A percentile compares a stretch with the other conserved stretches of the same genome.
Conservation (phyloP, 768 basidiomycete genomes). For the Leccinum truebloodii region DNA sequence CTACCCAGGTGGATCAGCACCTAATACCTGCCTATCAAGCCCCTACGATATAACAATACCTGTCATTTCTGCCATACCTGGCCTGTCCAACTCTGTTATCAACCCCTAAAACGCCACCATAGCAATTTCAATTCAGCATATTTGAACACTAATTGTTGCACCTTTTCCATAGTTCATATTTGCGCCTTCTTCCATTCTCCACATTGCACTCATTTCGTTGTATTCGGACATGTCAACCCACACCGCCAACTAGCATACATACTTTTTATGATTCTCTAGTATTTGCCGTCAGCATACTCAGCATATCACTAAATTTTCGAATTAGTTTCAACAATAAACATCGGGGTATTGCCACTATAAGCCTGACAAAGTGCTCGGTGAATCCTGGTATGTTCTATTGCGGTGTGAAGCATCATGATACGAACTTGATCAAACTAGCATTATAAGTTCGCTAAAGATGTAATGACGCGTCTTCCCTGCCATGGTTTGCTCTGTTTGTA, state of each 20-base stretch:
- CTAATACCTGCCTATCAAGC: slow-evolving; percentile 8
- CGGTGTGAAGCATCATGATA: not conserved
- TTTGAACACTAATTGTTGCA: slow-evolving; percentile 5
- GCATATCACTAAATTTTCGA: slow-evolving; percentile 1
- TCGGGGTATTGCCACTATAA: slow-evolving; percentile 8
- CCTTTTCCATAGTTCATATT: slow-evolving; percentile 28
- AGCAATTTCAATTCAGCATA: slow-evolving; percentile 7
- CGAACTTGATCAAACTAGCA: not conserved
- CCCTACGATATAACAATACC: slow-evolving; percentile 11
- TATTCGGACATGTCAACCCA: slow-evolving; percentile 13
- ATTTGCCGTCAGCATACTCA: slow-evolving; percentile 16
- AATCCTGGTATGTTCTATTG: slow-evolving; percentile 6
- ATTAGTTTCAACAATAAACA: slow-evolving; percentile 20
- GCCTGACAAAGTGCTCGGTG: not conserved
- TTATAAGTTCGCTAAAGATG: slow-evolving; percentile 2
- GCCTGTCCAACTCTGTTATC: slow-evolving; percentile 15
- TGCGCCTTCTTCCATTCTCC: not conserved
- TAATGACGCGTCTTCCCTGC: slow-evolving; percentile 22
- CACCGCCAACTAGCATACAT: slow-evolving; percentile 15
- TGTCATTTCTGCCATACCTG: slow-evolving; percentile 19
- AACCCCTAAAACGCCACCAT: slow-evolving; percentile 10
- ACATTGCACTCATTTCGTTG: slow-evolving; percentile 15
- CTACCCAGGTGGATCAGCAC: slow-evolving; percentile 24
- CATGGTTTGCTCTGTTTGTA: slow-evolving; percentile 46
- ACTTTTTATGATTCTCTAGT: slow-evolving; percentile 20